Percentiles rank a stretch among this genome's conserved stretches.
These are phyloP conservation scores for Phytophthora boehmeriae DNA, from an alignment of 352 stramenopile genomes.

Conservation along the genomic window DNA sequence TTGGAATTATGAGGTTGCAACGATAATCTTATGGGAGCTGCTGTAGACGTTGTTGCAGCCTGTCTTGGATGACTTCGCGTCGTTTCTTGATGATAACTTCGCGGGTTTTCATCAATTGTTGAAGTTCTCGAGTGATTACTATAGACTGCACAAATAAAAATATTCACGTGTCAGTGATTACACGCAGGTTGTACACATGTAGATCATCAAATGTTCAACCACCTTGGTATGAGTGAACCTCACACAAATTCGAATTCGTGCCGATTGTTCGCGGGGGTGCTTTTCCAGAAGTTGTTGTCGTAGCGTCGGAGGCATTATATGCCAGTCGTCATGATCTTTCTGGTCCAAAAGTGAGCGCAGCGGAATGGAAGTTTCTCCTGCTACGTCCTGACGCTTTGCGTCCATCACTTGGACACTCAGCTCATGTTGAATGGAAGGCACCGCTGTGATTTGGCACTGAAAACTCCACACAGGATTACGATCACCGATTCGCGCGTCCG, in stretches of 20 bases:
- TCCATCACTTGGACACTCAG: constrained; percentile 64
- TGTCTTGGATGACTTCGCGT: constrained; percentile 47
- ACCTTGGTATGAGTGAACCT: constrained; percentile 58
- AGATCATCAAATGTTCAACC: neutral
- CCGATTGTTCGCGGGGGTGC: constrained; percentile 31
- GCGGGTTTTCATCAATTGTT: constrained; percentile 43
- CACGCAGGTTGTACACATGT: constrained; percentile 10
- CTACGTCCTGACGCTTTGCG: constrained; percentile 46
- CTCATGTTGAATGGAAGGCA: constrained; percentile 49
- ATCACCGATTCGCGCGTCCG: constrained; percentile 50
- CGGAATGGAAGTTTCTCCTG: constrained; percentile 48
- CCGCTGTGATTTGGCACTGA: constrained; percentile 29
- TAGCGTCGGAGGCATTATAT: constrained; percentile 59
- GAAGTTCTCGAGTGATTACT: constrained; percentile 57
- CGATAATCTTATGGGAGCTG: constrained; percentile 26
- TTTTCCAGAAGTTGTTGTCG: constrained; percentile 66
- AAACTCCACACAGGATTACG: constrained; percentile 53
- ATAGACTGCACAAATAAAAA: constrained; percentile 43
- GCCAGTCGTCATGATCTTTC: constrained; percentile 63
- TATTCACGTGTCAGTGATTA: neutral
- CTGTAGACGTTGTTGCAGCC: constrained; percentile 31
- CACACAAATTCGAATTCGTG: constrained; percentile 44
- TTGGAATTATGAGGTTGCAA: too few species aligned
- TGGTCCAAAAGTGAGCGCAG: constrained; percentile 66
- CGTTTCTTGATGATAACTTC: constrained; percentile 41